Conservation (phyloP, 306 rosid species). For the Myrica gale region DNA sequence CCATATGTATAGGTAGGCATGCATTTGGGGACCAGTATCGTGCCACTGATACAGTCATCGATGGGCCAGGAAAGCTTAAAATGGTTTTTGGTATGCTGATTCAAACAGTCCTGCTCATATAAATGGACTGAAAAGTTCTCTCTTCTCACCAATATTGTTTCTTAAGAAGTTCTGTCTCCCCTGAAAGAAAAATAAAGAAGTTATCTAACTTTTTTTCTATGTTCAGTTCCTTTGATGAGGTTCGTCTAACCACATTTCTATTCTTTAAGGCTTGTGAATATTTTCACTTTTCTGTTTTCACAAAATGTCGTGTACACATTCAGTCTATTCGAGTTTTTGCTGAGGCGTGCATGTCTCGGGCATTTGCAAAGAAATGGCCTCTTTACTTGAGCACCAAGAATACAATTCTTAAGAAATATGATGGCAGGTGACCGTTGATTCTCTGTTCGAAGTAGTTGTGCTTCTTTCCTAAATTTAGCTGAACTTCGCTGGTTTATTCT, state of each 20-base stretch:
- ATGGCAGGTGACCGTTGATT: slow-evolving; percentile 76
- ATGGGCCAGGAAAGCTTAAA: slow-evolving; percentile 89
- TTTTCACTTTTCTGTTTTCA: slow-evolving; percentile 20
- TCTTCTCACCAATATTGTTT: slow-evolving; percentile 8
- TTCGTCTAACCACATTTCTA: slow-evolving; percentile 30
- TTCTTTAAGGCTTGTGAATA: slow-evolving; percentile 14
- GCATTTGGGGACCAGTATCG: slow-evolving; percentile 99
- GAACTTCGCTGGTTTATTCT: slow-evolving; percentile 15
- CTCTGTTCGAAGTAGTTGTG: slow-evolving; percentile 6
- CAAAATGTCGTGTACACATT: slow-evolving; percentile 17
- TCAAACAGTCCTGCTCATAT: slow-evolving; percentile 10
- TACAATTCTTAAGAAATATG: slow-evolving; percentile 92
- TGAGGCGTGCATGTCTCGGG: slow-evolving; percentile 82
- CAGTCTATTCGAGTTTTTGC: slow-evolving; percentile 96
- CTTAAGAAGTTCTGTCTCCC: slow-evolving; percentile 11
- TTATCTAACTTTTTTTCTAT: slow-evolving; percentile 22
- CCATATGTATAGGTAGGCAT: slow-evolving; percentile 97
- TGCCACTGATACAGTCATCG: slow-evolving; percentile 75
- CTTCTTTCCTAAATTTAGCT: slow-evolving; percentile 14
- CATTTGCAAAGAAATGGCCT: slow-evolving; percentile 89
- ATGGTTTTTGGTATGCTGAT: slow-evolving; percentile 77
- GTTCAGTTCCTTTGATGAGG: slow-evolving; percentile 93
- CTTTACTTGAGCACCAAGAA: slow-evolving; percentile 94
- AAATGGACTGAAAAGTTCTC: slow-evolving; percentile 20
- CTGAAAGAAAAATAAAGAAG: not conserved